These are phyloP conservation scores for Coniochaeta pulveracea DNA, from an alignment of 2,329 filamentous ascomycete species.

Conservation along the genomic window DNA sequence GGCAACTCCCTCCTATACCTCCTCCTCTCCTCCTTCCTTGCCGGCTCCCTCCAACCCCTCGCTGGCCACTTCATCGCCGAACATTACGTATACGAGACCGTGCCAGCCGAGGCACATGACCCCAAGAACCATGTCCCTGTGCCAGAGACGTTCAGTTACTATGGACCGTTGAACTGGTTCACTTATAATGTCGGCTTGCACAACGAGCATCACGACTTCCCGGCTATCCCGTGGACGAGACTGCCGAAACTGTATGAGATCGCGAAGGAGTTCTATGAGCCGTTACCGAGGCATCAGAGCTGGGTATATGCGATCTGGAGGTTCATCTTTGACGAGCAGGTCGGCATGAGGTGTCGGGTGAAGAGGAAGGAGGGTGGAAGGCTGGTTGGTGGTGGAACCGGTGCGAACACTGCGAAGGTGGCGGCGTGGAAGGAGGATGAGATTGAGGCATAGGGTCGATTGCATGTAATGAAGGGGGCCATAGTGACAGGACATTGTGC, in stretches of 20 bases:
- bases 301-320: constrained; percentile 93
- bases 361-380: constrained; percentile 75
- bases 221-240: constrained; percentile 87
- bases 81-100: constrained; percentile 73
- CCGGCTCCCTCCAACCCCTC: constrained; percentile 85
- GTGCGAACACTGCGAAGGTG: constrained; percentile 24
- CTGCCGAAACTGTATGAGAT: constrained; percentile 67
- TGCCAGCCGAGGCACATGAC: constrained; percentile 40
- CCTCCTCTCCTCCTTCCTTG: constrained; percentile 81
- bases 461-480: neutral
- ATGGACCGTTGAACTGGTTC: constrained; percentile 80
- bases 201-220: constrained; percentile 99
- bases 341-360: constrained; percentile 84
- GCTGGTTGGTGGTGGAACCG: constrained; percentile 37
- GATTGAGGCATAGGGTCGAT: constrained; percentile 53
- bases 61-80: constrained; percentile 98
- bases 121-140: constrained; percentile 53
- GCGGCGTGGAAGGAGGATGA: constrained; percentile 57
- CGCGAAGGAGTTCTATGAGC: constrained; percentile 84
- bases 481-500: too few relatives aligned
- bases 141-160: constrained; percentile 96
- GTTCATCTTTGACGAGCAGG: constrained; percentile 82
- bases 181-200: constrained; percentile 97
- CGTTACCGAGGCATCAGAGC: constrained; percentile 75
- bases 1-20: constrained; percentile 65